Conservation (phyloP, 129 eudicot genomes). For the Chrysanthemum seticuspe region DNA sequence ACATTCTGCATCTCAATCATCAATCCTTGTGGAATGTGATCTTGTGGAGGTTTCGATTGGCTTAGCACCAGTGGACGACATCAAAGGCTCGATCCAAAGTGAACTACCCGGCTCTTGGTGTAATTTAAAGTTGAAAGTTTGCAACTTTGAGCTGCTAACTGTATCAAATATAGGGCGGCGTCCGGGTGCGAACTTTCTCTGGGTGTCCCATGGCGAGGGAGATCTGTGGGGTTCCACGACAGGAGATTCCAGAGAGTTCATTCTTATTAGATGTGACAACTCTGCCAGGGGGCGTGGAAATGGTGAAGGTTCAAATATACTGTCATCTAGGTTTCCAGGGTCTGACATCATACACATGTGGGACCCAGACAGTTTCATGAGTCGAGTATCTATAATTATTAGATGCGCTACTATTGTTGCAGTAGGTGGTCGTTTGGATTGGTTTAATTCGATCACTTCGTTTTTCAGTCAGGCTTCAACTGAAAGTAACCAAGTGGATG, state of each 20-base stretch:
- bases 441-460: conserved; percentile 60
- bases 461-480: conserved; percentile 58
- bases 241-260: conserved; percentile 49
- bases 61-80: conserved; percentile 35
- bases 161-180: conserved; percentile 71
- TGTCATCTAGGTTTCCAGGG: conserved; percentile 72
- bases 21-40: conserved; percentile 69
- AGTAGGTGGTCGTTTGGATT: conserved; percentile 87
- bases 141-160: conserved; percentile 60
- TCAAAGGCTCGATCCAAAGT: conserved; percentile 51
- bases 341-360: conserved; percentile 65
- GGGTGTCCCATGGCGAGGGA: conserved; percentile 72
- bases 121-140: conserved; percentile 48
- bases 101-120: conserved; percentile 96
- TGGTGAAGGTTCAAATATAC: conserved; percentile 83
- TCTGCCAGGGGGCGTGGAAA: conserved; percentile 76
- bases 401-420: conserved; percentile 81
- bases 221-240: conserved; percentile 69
- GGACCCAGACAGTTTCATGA: conserved; percentile 48
- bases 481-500: conserved; percentile 39
- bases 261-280: conserved; percentile 70
- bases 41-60: conserved; percentile 43
- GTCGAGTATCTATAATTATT: conserved; percentile 54
- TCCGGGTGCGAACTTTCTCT: conserved; percentile 49
- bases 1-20: conserved; percentile 46